A percentile compares a stretch with the other conserved stretches of the same genome.
Evolutionary conservation across 306 rosid genomes (phyloP).

Genomic region (Quercus rubra): DNA sequence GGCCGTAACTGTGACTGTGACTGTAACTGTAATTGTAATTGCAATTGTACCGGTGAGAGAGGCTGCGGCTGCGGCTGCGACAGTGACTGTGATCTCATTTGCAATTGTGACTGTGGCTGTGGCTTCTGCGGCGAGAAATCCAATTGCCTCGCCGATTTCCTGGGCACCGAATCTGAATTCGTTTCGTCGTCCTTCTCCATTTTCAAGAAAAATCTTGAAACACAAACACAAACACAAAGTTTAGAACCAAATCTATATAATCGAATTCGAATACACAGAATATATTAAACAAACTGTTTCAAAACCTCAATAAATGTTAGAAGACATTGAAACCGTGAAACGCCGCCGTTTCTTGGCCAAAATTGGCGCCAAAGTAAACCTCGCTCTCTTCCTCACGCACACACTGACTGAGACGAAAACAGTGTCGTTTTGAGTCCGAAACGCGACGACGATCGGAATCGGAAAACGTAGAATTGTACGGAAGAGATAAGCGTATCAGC

Average conservation of each 20-base stretch:
- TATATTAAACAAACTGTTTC: neutral
- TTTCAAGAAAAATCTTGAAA: neutral
- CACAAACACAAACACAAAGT: neutral
- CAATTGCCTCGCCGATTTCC: slow-evolving; percentile 58
- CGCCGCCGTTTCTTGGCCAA: slow-evolving; percentile 1
- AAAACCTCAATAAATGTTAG: neutral
- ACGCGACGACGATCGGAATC: neutral
- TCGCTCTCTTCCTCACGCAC: too few relatives aligned
- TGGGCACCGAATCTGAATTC: slow-evolving; percentile 30
- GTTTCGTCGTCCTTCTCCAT: slow-evolving; percentile 63
- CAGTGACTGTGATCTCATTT: slow-evolving; percentile 1
- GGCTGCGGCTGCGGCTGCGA: neutral
- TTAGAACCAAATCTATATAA: neutral
- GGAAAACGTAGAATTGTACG: neutral
- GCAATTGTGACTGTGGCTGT: too few relatives aligned
- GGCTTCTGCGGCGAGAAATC: slow-evolving; percentile 35
- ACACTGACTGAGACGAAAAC: neutral
- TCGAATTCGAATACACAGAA: neutral
- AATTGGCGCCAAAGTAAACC: neutral
- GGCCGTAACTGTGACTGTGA: neutral
- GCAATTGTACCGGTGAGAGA: neutral
- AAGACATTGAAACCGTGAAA: neutral
- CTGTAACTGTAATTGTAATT: neutral
- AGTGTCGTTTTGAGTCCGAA: neutral
- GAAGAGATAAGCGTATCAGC: neutral